Evolutionary conservation across 2,329 filamentous ascomycete genomes (phyloP), one percentile per base, ranked within the genome.

Genomic region (Rugonectria rugulosa): DNA sequence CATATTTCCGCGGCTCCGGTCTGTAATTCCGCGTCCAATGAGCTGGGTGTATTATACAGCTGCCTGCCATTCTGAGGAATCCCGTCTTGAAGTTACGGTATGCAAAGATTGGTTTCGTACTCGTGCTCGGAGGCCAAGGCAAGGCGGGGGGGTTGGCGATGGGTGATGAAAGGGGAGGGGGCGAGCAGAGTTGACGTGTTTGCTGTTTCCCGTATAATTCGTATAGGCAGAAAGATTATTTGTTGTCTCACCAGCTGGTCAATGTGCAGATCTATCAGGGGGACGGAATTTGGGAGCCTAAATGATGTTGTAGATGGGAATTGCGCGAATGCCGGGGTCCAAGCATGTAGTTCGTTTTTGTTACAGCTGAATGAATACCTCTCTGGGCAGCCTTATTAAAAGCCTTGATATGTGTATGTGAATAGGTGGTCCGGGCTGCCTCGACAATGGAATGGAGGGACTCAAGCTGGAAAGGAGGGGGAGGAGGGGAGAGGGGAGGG

Each of bases 31-130:
- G n/a, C 8, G 21, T 26, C 20, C 31, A 46, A 46, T 34, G 43
- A 36, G 43, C 20, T 24, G 36, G 23, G 29, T 17, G 43, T 10
- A 36, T 34, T 26, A 14, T 31, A 36, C 7, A 32, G 29, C 32
- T 36, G 6, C 6, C 29, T 15, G 27, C 21, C 21, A 20, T 17
- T 36, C 32, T 36, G 32, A 36, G 32, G 15, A 36, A 37, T 19
- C 15, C 17, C 34, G 17, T 37, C 34, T 17, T 37, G 34, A n/a
- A n/a, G n/a, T n/a, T n/a, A n/a, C n/a, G n/a, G n/a, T 34, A 26
- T 29, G 26, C 32, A 48, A 21, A n/a, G 15, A 36, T n/a, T 31
- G 46, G n/a, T n/a, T 49, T 49, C 36, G 46, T 41, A 49, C 36
- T 49, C 46, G 36, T 49, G 27, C 46, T 41, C 36, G 46, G 34